phyloP scores from a whole-genome alignment of 2,329 filamentous ascomycete species.

The Hirsutella minnesotensis region DNA sequence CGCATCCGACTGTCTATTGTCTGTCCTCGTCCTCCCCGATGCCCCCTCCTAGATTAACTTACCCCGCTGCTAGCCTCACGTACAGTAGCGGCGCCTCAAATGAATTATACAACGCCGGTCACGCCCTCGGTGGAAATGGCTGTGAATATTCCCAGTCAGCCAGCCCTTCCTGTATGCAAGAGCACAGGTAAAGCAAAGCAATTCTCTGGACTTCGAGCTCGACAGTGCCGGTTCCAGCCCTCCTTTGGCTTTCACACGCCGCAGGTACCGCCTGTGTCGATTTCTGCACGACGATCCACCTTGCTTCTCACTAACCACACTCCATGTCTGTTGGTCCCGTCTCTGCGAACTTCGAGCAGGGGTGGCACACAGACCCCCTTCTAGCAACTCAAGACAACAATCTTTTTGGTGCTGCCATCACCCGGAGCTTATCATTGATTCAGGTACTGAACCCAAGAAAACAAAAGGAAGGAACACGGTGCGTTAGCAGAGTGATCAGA shows the following conservation, averaged over 20 bases:
- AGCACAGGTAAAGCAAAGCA: slow-evolving; percentile 9
- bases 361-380: slow-evolving; percentile 21
- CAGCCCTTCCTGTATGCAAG: slow-evolving; percentile 5
- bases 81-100: not conserved
- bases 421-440: slow-evolving; percentile 16
- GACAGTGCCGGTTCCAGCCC: slow-evolving; percentile 6
- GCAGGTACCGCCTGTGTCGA: slow-evolving; percentile 19
- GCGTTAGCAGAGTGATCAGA: slow-evolving; percentile 13
- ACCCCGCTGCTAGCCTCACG: slow-evolving; percentile 5
- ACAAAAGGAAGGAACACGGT: slow-evolving; percentile 17
- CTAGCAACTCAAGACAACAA: slow-evolving; percentile 20
- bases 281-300: slow-evolving; percentile 17
- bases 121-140: not conserved
- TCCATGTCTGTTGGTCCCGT: slow-evolving; percentile 13
- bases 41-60: not conserved
- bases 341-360: slow-evolving; percentile 7
- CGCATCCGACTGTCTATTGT: slow-evolving; percentile 6
- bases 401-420: slow-evolving; percentile 15
- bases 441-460: slow-evolving; percentile 15
- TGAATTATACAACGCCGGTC: not conserved
- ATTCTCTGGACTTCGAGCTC: slow-evolving; percentile 3
- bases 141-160: not conserved
- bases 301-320: slow-evolving; percentile 6
- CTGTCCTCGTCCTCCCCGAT: not conserved
- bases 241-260: slow-evolving; percentile 12